Evolutionary conservation across 768 basidiomycete species (phyloP).

Genomic region (Collybiopsis luxurians): DNA sequence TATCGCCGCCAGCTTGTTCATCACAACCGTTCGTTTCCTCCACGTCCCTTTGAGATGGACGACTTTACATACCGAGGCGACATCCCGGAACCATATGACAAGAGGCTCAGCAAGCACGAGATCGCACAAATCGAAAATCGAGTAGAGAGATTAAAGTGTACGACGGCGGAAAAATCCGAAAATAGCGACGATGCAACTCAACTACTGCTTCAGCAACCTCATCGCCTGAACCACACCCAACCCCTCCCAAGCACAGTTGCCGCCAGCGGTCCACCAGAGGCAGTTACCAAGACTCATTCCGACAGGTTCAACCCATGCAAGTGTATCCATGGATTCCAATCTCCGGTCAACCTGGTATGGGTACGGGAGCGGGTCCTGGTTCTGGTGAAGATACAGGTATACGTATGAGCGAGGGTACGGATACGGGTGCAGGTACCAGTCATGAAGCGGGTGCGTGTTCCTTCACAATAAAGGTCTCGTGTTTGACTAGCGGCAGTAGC

Average conservation of each 20-base stretch:
- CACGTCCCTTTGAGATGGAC: conserved; percentile 91
- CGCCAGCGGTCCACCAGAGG: conserved; percentile 53
- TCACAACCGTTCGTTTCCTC: conserved; percentile 78
- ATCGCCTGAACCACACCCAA: conserved; percentile 71
- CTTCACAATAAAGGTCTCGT: no score
- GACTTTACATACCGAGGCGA: conserved; percentile 71
- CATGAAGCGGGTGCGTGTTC: no score
- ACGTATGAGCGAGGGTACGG: no score
- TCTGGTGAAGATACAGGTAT: no score
- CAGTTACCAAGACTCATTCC: conserved; percentile 34
- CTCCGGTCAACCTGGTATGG: no score
- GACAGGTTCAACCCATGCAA: conserved; percentile 6
- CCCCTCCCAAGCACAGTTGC: conserved; percentile 56
- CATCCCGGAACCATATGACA: no score
- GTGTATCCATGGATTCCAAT: neutral
- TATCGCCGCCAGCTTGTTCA: conserved; percentile 55
- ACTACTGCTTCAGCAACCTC: conserved; percentile 65
- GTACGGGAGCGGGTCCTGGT: no score
- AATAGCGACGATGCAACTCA: neutral
- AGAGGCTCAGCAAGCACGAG: no score
- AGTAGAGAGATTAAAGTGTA: no score
- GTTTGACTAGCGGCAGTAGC: no score
- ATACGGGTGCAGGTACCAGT: no score
- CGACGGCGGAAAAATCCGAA: no score
- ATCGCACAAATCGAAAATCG: neutral